Base-by-base conservation (phyloP, 169 alveolate species). In the Plasmodium adleri region DNA sequence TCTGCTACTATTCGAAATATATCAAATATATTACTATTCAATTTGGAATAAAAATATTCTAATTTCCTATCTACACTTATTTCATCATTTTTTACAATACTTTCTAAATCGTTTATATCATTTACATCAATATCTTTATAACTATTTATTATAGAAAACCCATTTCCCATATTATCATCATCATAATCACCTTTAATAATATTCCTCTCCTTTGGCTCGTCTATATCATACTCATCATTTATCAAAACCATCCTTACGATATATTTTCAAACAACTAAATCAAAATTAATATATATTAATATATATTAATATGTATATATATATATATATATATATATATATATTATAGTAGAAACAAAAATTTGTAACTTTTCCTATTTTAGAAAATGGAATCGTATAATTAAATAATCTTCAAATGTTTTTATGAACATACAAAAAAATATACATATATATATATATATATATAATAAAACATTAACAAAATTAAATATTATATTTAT, bases 1-100 rank as follows among this genome's bases (percentile, higher is more conserved):
- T 80, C 90, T 67, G 90, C 90, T 45, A 80, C 72, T 8, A 68
- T 68, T 13, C 90, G 45, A 80, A 80, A 80, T 56, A 80, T 80
- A 50, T 80, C 90, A 68, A 54, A 54, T 56, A 80, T 80, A 39
- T 58, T 80, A 26, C 78, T 80, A 56, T 80, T 71, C 52, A 80
- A 80, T 26, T 80, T 80, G 1, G 90, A 52, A 68, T 80, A 80
- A 80, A 67, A 80, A 12, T 67, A 47, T 67, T 80, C 90, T 52
- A 80, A 67, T 63, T 80, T 80, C 15, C 47, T 68, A 47, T 80
- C 90, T 68, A 80, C 58, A 66, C 83, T 80, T 68, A 80, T 67
- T 26, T 62, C 45, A 13, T 68, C 58, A 58, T 80, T 80, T 43
- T 68, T 66, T 47, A 80, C 71, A 67, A 80, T 47, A 15, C 26